Evolutionary conservation across 2,329 filamentous ascomycete genomes (phyloP).

Genomic region (Elsinoe perseae): DNA sequence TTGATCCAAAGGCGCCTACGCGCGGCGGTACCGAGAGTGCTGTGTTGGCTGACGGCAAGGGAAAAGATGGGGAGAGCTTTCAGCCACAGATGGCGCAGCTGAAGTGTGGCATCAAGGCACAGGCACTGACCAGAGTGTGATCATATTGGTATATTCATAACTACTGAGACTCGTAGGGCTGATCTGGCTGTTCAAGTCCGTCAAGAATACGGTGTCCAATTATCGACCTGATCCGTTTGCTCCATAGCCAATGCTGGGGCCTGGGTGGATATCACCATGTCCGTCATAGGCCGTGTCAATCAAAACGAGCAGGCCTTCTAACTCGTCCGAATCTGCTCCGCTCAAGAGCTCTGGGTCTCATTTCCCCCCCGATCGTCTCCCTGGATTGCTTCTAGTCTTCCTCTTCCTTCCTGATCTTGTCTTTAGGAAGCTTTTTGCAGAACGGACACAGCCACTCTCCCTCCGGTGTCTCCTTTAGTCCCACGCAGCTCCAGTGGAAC

Average conservation of each 20-base stretch:
- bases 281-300: neutral
- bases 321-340: slow-evolving; percentile 6
- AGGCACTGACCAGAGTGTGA: neutral
- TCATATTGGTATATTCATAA: neutral
- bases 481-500: slow-evolving; percentile 69
- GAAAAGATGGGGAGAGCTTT: neutral
- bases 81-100: slow-evolving; percentile 3
- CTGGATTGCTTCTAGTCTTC: slow-evolving; percentile 17
- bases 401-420: slow-evolving; percentile 34
- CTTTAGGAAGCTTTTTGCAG: slow-evolving; percentile 29
- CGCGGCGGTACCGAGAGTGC: neutral
- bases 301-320: neutral
- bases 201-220: neutral
- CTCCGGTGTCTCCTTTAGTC: slow-evolving; percentile 42
- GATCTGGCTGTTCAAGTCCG: neutral
- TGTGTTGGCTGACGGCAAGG: neutral
- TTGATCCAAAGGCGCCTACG: neutral
- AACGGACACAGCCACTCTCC: slow-evolving; percentile 45
- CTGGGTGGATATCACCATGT: neutral
- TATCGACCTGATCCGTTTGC: neutral
- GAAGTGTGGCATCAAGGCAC: neutral
- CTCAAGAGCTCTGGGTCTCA: neutral
- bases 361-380: neutral
- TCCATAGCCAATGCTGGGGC: neutral
- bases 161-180: neutral